Percentiles rank a stretch among this genome's conserved stretches.
Conservation (phyloP, 257 asterid species). For the Solanum paucissectum region DNA sequence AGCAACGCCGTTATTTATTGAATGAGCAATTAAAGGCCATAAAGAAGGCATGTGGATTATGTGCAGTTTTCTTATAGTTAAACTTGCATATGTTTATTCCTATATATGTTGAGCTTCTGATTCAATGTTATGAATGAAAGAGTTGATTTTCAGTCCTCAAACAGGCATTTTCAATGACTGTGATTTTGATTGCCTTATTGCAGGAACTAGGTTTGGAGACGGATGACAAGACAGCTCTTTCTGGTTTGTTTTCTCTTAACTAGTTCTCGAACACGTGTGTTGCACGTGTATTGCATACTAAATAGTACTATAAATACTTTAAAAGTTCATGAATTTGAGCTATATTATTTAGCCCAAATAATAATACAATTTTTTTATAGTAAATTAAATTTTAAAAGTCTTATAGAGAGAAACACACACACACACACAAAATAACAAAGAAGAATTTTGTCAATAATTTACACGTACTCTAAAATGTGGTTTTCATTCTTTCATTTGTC, state of each 20-base stretch:
- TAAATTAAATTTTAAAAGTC: background rate
- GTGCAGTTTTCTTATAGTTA: background rate
- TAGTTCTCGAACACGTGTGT: background rate
- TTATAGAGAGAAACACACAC: background rate
- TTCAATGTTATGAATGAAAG: background rate
- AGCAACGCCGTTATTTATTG: slow-evolving; percentile 88
- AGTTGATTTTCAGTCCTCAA: background rate
- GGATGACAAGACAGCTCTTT: slow-evolving; percentile 96
- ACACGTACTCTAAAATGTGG: background rate
- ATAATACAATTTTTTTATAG: background rate
- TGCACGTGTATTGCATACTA: too few relatives aligned
- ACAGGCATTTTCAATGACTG: background rate
- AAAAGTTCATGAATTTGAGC: background rate
- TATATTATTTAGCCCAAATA: background rate
- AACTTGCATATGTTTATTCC: background rate
- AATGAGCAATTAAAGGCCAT: slow-evolving; percentile 98
- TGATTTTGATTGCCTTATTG: slow-evolving; percentile 5
- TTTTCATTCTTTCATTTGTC: background rate
- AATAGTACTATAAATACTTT: background rate
- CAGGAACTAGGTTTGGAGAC: slow-evolving; percentile 98
- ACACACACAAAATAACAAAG: background rate
- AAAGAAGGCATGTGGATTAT: slow-evolving; percentile 52
- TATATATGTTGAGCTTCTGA: background rate
- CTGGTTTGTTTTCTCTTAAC: slow-evolving; percentile 40
- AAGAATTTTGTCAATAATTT: background rate